Percentiles rank a stretch among this genome's conserved stretches.
These are phyloP conservation scores for Nyctanthes arbortristis DNA, from an alignment of 257 asterid species.

Conservation along the genomic window DNA sequence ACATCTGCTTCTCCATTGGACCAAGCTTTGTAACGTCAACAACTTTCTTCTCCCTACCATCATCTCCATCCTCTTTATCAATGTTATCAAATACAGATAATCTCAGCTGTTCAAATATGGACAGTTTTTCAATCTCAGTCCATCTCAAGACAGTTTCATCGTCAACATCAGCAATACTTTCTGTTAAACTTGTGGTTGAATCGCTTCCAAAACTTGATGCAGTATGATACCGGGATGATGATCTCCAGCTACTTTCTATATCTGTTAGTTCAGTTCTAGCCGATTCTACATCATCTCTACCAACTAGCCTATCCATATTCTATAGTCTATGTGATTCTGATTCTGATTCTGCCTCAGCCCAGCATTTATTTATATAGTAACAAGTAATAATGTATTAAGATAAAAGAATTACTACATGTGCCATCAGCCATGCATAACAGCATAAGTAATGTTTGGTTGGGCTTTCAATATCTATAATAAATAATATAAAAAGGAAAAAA, in stretches of 20 bases:
- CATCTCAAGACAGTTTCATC: conserved; percentile 24
- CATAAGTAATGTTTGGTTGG: no score
- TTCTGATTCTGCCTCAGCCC: neutral
- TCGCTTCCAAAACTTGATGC: conserved; percentile 17
- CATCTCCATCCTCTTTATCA: conserved; percentile 6
- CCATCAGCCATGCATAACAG: neutral
- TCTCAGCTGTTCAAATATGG: conserved; percentile 27
- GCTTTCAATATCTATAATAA: no score
- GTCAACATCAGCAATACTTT: conserved; percentile 7
- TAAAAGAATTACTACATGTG: no score
- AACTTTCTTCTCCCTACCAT: conserved; percentile 18
- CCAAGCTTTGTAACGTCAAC: conserved; percentile 43
- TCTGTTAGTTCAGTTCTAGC: conserved; percentile 26
- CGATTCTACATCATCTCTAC: conserved; percentile 28
- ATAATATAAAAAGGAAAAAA: no score
- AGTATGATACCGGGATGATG: conserved; percentile 18
- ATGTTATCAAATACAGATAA: conserved; percentile 30
- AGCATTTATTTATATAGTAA: no score
- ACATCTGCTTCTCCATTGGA: conserved; percentile 31
- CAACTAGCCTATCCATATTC: conserved; percentile 29
- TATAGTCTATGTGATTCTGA: neutral
- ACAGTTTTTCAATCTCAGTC: conserved; percentile 37
- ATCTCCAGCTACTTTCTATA: conserved; percentile 29
- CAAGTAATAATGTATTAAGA: no score
- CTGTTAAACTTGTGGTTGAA: conserved; percentile 13